Base-by-base conservation (phyloP, 208 protist genomes). In the Wallacemonas collosoma region DNA sequence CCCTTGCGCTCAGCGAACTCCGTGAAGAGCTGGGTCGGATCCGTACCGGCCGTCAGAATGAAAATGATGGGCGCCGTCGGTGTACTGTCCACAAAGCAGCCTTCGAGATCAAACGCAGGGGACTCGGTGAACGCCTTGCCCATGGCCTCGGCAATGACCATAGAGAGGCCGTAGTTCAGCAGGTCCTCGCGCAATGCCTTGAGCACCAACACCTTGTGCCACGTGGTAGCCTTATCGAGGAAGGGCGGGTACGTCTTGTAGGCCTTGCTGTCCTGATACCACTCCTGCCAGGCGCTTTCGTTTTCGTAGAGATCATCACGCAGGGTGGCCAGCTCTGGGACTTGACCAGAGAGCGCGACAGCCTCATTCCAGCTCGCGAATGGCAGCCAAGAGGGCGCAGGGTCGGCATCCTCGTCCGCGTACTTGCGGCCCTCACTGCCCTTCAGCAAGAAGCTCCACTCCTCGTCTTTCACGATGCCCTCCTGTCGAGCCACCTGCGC, bases 51-150 rank as follows among this genome's bases (percentile, higher is more conserved):
- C 35, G 95, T 98, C 3, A 98, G 85, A 39, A 98, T 88, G 77
- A 99, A 98, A 57, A 99, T 97, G 68, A 98, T 92, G 3, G 98
- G 98, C 35, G 91, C 87, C 26, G 76, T 89, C 12, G 91, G 80
- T 14, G 83, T 87, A 66, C 93, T 98, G 79, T 98, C 97, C 26
- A 84, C 73, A 82, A 93, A 98, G 68, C 91, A 94, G 40, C 82
- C 94, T 61, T 94, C 90, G 15, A 98, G 80, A 74, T 98, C 91
- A 63, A 98, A 98, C 8, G 90, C 82, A 1, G 93, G 92, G 69
- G 87, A 94, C 71, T 97, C 93, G 41, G 87, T 96, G 78, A 98
- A 98, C 12, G 77, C 85, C 75, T 89, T 93, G 60, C 95, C 95
- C 26, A 98, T 79, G 69, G 87, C 83, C 67, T 87, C 75, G 45